phyloP scores from a whole-genome alignment of 805 yeast genomes.

The Suhomyces emberorum region DNA sequence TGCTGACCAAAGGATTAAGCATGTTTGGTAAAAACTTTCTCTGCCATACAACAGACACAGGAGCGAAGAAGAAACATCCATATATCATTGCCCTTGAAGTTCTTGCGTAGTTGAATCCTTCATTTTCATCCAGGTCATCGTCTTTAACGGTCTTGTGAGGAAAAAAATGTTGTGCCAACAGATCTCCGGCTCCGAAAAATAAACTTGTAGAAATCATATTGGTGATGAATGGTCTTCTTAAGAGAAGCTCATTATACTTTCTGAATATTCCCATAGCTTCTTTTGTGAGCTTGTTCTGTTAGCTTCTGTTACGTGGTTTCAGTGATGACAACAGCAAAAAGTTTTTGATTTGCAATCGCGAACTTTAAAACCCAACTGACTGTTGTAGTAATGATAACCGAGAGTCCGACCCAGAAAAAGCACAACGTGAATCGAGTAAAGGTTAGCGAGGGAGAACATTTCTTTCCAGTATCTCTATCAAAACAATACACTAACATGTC shows the following conservation, averaged over 20 bases:
- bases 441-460: too few relatives aligned
- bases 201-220: constrained; percentile 54
- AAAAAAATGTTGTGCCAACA: constrained; percentile 38
- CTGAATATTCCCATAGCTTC: constrained; percentile 8
- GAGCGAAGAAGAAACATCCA: constrained; percentile 39
- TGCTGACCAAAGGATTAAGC: constrained; percentile 32
- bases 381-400: too few relatives aligned
- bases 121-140: constrained; percentile 13
- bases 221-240: constrained; percentile 48
- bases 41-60: constrained; percentile 39
- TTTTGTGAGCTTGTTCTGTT: background rate
- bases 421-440: too few relatives aligned
- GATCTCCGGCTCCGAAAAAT: constrained; percentile 42
- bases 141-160: constrained; percentile 25
- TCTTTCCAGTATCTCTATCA: too few relatives aligned
- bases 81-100: constrained; percentile 36
- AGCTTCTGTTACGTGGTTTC: too few relatives aligned
- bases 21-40: constrained; percentile 34
- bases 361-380: too few relatives aligned
- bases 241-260: constrained; percentile 27
- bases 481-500: too few relatives aligned
- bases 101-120: constrained; percentile 24
- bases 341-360: background rate
- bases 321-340: background rate
- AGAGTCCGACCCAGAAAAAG: too few relatives aligned